Percentiles rank a stretch among this genome's conserved stretches.
Evolutionary conservation across 2,329 filamentous ascomycete genomes (phyloP).

Genomic region (Scedosporium minutisporum): DNA sequence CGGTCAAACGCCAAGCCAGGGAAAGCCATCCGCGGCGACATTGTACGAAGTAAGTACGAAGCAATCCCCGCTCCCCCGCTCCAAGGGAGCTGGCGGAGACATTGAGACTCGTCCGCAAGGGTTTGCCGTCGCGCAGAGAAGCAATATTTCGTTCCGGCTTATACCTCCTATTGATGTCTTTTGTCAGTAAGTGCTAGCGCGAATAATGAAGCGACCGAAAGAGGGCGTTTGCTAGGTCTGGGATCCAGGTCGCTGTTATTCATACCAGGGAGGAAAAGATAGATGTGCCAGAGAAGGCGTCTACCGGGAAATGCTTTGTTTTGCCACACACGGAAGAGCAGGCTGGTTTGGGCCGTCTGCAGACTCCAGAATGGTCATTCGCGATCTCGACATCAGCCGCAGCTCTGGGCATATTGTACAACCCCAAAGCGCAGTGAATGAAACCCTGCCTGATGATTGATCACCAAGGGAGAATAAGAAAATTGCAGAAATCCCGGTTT

Average conservation of each 20-base stretch:
- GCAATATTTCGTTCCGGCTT: not conserved
- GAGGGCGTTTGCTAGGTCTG: not conserved
- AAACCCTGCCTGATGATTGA: not conserved
- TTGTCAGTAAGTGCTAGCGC: no score
- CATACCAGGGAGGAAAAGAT: not conserved
- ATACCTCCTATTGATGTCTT: no score
- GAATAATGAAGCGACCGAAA: not conserved
- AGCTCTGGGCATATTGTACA: not conserved
- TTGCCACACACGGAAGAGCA: no score
- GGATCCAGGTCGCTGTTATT: not conserved
- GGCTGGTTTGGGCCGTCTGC: not conserved
- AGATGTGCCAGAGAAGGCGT: not conserved
- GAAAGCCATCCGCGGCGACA: not conserved
- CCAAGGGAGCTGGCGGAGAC: not conserved
- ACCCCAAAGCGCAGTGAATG: not conserved
- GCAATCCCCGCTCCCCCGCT: not conserved
- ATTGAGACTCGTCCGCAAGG: not conserved
- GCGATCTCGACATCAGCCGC: not conserved
- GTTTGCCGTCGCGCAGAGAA: no score
- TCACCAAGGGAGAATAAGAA: not conserved
- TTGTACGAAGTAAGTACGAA: not conserved
- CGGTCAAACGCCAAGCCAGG: not conserved
- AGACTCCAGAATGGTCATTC: not conserved
- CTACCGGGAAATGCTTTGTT: not conserved
- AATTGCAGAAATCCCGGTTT: not conserved